phyloP scores from a whole-genome alignment of 1,284 basidiomycete species.

The Caloboletus inedulis region DNA sequence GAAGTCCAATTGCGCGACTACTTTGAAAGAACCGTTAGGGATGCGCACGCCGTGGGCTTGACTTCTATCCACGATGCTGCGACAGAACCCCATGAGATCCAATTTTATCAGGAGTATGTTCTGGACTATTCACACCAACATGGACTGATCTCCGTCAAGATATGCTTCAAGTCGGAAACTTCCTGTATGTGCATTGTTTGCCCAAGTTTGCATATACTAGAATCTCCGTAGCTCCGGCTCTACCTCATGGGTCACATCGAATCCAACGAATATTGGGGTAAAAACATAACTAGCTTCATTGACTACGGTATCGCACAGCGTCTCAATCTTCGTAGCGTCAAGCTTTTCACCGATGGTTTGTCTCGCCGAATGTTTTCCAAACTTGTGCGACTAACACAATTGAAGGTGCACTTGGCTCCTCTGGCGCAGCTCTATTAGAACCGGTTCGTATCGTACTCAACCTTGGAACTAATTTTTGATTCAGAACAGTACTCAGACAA shows the following conservation, averaged over 20 bases:
- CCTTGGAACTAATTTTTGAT: constrained; percentile 2
- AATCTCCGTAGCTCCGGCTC: constrained; percentile 54
- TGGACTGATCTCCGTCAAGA: constrained; percentile 32
- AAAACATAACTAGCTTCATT: constrained; percentile 56
- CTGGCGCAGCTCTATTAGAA: constrained; percentile 84
- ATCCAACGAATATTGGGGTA: constrained; percentile 64
- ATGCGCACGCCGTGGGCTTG: constrained; percentile 72
- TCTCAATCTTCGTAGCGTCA: constrained; percentile 74
- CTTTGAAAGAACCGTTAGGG: constrained; percentile 60
- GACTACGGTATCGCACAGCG: constrained; percentile 61
- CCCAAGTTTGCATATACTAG: neutral
- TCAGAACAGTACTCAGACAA: constrained; percentile 67
- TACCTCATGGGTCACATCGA: constrained; percentile 72
- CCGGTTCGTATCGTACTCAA: constrained; percentile 39
- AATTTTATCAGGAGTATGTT: constrained; percentile 64
- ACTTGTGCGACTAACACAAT: constrained; percentile 4
- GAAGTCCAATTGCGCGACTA: constrained; percentile 56
- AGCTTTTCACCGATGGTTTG: constrained; percentile 77
- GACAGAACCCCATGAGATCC: constrained; percentile 49
- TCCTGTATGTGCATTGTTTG: constrained; percentile 46
- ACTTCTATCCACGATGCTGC: constrained; percentile 84
- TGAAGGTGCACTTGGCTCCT: constrained; percentile 82
- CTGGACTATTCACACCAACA: neutral
- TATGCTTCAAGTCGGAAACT: constrained; percentile 59
- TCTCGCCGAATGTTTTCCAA: neutral